Evolutionary conservation across 2,329 filamentous ascomycete species (phyloP).

Genomic region (Ophiostoma novo-ulmi): DNA sequence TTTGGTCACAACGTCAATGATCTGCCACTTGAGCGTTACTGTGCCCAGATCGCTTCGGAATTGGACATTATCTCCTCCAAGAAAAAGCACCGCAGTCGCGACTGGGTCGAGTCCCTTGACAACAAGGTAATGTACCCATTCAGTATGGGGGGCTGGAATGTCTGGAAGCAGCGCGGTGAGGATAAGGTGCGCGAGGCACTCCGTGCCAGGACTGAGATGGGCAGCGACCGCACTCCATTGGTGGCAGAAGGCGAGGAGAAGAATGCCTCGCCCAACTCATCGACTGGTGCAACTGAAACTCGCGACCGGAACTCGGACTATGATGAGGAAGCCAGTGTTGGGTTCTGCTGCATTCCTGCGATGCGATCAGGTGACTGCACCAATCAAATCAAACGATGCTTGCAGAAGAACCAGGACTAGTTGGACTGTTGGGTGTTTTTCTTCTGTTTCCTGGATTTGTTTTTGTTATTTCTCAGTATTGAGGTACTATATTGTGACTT

Average conservation of each 20-base stretch:
- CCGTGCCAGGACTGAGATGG: slow-evolving; percentile 22
- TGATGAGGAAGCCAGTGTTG: slow-evolving; percentile 22
- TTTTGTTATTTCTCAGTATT: background rate
- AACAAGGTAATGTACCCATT: slow-evolving; percentile 41
- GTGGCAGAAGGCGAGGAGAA: background rate
- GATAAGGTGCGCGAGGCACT: slow-evolving; percentile 43
- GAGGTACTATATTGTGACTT: background rate
- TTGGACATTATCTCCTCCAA: slow-evolving; percentile 58
- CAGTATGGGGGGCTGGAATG: slow-evolving; percentile 42
- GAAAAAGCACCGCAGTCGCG: slow-evolving; percentile 45
- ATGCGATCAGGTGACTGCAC: slow-evolving; percentile 10
- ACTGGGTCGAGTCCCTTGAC: slow-evolving; percentile 43
- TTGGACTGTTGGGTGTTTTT: background rate
- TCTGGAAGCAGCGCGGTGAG: slow-evolving; percentile 46
- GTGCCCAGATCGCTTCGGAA: slow-evolving; percentile 58
- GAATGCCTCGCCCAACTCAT: background rate
- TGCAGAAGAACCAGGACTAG: slow-evolving; percentile 7
- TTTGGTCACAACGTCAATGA: slow-evolving; percentile 67
- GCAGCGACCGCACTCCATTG: background rate
- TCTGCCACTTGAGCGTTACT: slow-evolving; percentile 60
- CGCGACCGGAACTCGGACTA: background rate
- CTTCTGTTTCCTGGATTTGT: background rate
- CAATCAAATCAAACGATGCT: background rate
- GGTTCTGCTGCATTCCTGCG: slow-evolving; percentile 10
- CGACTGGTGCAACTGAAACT: background rate